These are phyloP conservation scores for Thelonectria blattea DNA, from an alignment of 2,329 filamentous ascomycete genomes.

Conservation along the genomic window DNA sequence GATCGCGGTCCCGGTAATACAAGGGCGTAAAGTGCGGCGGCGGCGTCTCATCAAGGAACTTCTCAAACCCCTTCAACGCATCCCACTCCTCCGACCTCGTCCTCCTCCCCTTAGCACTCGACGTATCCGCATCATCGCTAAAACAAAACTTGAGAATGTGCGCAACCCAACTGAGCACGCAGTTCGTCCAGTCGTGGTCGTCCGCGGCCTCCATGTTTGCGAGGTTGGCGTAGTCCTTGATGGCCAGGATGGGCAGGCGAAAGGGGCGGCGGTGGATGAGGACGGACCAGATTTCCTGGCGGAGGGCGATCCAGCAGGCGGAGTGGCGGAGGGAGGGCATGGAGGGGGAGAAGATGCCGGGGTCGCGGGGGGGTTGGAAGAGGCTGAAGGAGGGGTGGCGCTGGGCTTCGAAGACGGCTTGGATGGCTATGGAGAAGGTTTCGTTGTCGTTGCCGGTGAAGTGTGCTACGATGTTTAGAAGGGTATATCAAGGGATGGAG, in stretches of 20 bases:
- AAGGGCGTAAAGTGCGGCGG: slow-evolving; percentile 18
- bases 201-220: slow-evolving; percentile 8
- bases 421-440: slow-evolving; percentile 22
- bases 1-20: slow-evolving; percentile 17
- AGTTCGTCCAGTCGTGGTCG: slow-evolving; percentile 27
- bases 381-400: slow-evolving; percentile 14
- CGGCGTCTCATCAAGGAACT: slow-evolving; percentile 17
- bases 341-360: slow-evolving; percentile 16
- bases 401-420: slow-evolving; percentile 22
- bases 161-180: slow-evolving; percentile 21
- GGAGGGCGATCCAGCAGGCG: slow-evolving; percentile 21
- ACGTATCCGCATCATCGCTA: background rate
- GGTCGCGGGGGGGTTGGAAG: slow-evolving; percentile 17
- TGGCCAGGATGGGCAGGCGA: slow-evolving; percentile 17
- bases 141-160: slow-evolving; percentile 27
- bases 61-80: slow-evolving; percentile 14
- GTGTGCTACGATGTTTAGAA: slow-evolving; percentile 12
- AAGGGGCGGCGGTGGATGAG: slow-evolving; percentile 23
- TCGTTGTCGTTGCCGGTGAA: slow-evolving; percentile 24
- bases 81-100: slow-evolving; percentile 17
- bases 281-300: slow-evolving; percentile 26
- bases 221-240: slow-evolving; percentile 20
- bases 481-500: background rate
- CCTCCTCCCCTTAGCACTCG: background rate
- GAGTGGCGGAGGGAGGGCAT: slow-evolving; percentile 23